Evolutionary conservation across 345 rosid genomes (phyloP).

Genomic region (Gossypium australe): DNA sequence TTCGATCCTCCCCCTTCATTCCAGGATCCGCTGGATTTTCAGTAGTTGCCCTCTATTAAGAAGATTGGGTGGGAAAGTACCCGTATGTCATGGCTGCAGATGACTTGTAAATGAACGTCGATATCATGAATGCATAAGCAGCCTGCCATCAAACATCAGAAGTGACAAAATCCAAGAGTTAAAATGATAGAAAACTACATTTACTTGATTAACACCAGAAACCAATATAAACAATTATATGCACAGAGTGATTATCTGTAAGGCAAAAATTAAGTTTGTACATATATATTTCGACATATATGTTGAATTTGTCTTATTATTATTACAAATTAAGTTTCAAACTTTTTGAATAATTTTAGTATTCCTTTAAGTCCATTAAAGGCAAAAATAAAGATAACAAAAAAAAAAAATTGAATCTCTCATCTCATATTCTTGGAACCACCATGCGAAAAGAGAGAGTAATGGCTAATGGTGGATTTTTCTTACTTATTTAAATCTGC

Average conservation of each 20-base stretch:
- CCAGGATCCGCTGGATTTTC: constrained; percentile 63
- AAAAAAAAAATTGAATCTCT: no score
- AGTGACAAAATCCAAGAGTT: constrained; percentile 1
- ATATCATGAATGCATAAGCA: constrained; percentile 81
- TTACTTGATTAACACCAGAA: constrained; percentile 4
- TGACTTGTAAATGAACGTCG: constrained; percentile 75
- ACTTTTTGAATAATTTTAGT: no score
- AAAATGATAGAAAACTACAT: no score
- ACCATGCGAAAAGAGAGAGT: no score
- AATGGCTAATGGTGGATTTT: no score
- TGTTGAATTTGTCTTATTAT: no score
- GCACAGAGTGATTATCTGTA: not conserved
- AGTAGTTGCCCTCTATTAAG: constrained; percentile 65
- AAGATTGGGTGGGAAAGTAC: constrained; percentile 88
- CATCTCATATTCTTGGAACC: no score
- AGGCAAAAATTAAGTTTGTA: not conserved
- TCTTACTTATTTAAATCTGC: no score
- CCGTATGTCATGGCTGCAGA: constrained; percentile 71
- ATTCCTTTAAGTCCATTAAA: no score
- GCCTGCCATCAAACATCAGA: constrained; percentile 37
- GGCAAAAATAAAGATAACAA: no score
- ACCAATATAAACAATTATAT: constrained; percentile 1
- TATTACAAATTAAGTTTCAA: no score
- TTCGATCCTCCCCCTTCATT: constrained; percentile 65
- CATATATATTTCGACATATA: no score